Percentiles rank a stretch among this genome's conserved stretches.
Evolutionary conservation across 208 protist genomes (phyloP).

Genomic region (Leishmania gerbilli): DNA sequence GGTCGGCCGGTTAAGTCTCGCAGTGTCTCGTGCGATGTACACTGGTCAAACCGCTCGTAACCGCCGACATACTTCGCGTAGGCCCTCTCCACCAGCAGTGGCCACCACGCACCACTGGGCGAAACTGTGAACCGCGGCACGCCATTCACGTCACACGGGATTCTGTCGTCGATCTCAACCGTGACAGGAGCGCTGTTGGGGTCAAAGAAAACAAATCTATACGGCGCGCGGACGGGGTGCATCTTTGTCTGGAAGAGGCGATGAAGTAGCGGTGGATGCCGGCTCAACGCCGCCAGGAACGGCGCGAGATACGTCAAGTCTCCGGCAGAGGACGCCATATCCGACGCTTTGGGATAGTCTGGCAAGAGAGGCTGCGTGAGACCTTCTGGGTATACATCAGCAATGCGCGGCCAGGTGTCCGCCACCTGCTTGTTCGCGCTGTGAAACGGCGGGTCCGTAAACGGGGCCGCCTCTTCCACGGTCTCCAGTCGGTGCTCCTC

Average conservation of each 20-base stretch:
- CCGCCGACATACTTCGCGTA: slow-evolving; percentile 89
- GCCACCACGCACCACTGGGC: slow-evolving; percentile 58
- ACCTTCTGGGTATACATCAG: slow-evolving; percentile 45
- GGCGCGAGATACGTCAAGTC: slow-evolving; percentile 65
- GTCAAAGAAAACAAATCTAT: slow-evolving; percentile 80
- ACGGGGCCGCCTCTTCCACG: slow-evolving; percentile 16
- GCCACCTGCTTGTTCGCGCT: slow-evolving; percentile 57
- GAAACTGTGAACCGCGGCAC: slow-evolving; percentile 50
- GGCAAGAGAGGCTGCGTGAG: slow-evolving; percentile 1
- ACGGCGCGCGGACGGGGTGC: slow-evolving; percentile 45
- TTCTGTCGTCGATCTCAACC: slow-evolving; percentile 76
- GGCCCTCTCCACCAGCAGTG: slow-evolving; percentile 84
- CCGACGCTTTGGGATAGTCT: slow-evolving; percentile 1
- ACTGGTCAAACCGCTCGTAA: slow-evolving; percentile 68
- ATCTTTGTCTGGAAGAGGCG: slow-evolving; percentile 53
- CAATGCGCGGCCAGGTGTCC: slow-evolving; percentile 63
- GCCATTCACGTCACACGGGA: slow-evolving; percentile 50
- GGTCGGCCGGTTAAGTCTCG: slow-evolving; percentile 81
- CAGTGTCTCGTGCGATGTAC: slow-evolving; percentile 77
- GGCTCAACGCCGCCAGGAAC: slow-evolving; percentile 70
- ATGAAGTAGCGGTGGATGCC: slow-evolving; percentile 56
- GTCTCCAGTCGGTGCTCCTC: slow-evolving; percentile 26
- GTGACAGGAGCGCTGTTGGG: slow-evolving; percentile 69
- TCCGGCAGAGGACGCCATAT: slow-evolving; percentile 40
- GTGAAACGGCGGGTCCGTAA: slow-evolving; percentile 42